Conservation (phyloP, 192 early-diverging fungal genomes). For the Dissophora ornata region DNA sequence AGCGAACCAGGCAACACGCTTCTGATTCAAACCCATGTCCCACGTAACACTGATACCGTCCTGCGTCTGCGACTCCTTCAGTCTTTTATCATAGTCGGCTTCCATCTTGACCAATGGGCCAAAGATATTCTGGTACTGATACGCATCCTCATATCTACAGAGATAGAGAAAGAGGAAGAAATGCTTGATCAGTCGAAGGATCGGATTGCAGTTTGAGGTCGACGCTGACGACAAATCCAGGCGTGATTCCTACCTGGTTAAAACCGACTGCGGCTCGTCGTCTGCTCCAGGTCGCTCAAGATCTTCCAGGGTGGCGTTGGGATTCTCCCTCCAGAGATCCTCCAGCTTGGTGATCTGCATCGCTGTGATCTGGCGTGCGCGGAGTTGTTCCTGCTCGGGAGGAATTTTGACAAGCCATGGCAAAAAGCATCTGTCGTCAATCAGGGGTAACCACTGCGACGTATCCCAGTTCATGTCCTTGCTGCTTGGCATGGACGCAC, state of each 20-base stretch:
- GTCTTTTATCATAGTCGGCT: constrained; percentile 88
- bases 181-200: constrained; percentile 9
- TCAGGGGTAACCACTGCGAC: constrained; percentile 95
- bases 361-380: constrained; percentile 84
- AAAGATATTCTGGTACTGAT: constrained; percentile 97
- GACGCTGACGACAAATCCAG: no score
- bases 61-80: constrained; percentile 95
- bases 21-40: constrained; percentile 95
- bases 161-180: neutral
- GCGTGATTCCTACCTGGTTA: constrained; percentile 65
- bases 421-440: constrained; percentile 93
- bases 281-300: constrained; percentile 83
- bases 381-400: constrained; percentile 82
- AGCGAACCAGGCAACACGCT: constrained; percentile 91
- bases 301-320: constrained; percentile 81
- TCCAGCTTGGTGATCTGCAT: constrained; percentile 90
- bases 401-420: constrained; percentile 96
- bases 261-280: constrained; percentile 87
- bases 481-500: constrained; percentile 87
- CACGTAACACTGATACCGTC: constrained; percentile 96
- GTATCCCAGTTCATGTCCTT: constrained; percentile 98
- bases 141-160: constrained; percentile 92
- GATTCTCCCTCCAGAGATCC: constrained; percentile 88
- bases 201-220: no score
- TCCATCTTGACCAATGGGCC: constrained; percentile 96